phyloP scores from a whole-genome alignment of 169 alveolate species.

The Plasmodium blacklocki region DNA sequence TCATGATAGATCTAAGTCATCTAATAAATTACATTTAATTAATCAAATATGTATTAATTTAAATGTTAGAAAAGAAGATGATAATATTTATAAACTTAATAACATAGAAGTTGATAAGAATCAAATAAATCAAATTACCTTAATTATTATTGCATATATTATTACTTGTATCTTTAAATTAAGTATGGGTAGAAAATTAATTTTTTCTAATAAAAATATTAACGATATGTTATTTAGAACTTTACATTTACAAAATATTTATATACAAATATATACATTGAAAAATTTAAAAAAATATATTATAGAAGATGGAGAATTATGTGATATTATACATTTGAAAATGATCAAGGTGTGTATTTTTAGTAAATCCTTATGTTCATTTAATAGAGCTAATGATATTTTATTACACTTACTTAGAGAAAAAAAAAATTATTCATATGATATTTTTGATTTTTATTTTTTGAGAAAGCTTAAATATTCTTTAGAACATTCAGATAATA shows the following conservation, averaged over 20 bases:
- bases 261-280: slow-evolving; percentile 66
- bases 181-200: slow-evolving; percentile 66
- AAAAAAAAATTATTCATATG: slow-evolving; percentile 20
- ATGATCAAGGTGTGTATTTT: slow-evolving; percentile 68
- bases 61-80: slow-evolving; percentile 16
- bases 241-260: slow-evolving; percentile 56
- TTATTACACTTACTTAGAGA: slow-evolving; percentile 30
- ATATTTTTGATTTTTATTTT: slow-evolving; percentile 62
- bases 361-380: slow-evolving; percentile 72
- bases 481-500: slow-evolving; percentile 46
- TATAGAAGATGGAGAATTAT: slow-evolving; percentile 57
- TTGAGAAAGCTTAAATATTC: slow-evolving; percentile 30
- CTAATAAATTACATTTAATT: slow-evolving; percentile 18
- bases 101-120: slow-evolving; percentile 22
- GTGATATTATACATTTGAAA: slow-evolving; percentile 33
- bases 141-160: slow-evolving; percentile 61
- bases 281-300: slow-evolving; percentile 71
- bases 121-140: slow-evolving; percentile 53
- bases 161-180: slow-evolving; percentile 47
- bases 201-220: slow-evolving; percentile 48
- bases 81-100: slow-evolving; percentile 13
- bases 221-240: slow-evolving; percentile 28
- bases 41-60: slow-evolving; percentile 9
- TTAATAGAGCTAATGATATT: slow-evolving; percentile 57
- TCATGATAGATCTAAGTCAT: not conserved